These are phyloP conservation scores for Pythium pectinolyticum DNA, from an alignment of 352 stramenopile species.

Conservation along the genomic window DNA sequence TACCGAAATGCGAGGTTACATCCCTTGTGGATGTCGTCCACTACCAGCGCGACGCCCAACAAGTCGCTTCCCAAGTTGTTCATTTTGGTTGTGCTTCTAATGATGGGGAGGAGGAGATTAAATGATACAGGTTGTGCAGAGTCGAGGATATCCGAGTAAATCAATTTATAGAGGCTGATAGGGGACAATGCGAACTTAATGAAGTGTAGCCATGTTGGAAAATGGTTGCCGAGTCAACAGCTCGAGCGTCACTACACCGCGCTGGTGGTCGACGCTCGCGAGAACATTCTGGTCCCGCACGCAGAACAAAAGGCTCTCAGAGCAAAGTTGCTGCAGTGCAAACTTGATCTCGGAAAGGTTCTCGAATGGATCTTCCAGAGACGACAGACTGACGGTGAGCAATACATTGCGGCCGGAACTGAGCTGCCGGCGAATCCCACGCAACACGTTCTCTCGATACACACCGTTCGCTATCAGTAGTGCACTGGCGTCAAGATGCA, in stretches of 20 bases:
- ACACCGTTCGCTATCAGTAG: constrained; percentile 11
- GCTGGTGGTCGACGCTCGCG: constrained; percentile 16
- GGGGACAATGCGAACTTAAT: not conserved
- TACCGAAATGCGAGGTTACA: constrained; percentile 88
- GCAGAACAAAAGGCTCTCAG: constrained; percentile 50
- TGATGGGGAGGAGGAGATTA: not conserved
- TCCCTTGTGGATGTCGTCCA: constrained; percentile 89
- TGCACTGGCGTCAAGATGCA: constrained; percentile 6
- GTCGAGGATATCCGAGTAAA: not conserved
- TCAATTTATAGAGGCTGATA: not conserved
- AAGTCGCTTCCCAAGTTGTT: constrained; percentile 24
- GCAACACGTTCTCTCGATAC: constrained; percentile 36
- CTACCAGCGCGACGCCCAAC: constrained; percentile 76
- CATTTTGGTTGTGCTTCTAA: constrained; percentile 8
- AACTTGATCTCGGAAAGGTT: constrained; percentile 27
- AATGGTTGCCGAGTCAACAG: constrained; percentile 10
- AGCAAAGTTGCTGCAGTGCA: constrained; percentile 55
- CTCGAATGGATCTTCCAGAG: not conserved
- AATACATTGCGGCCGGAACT: constrained; percentile 33
- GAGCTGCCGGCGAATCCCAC: constrained; percentile 38
- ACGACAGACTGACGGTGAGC: constrained; percentile 22
- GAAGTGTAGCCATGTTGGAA: not conserved
- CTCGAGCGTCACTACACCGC: constrained; percentile 8
- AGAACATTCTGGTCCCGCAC: constrained; percentile 44
- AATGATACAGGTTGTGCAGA: constrained; percentile 3